phyloP scores from a whole-genome alignment of 345 rosid species.

The Psidium friedrichsthalianum region DNA sequence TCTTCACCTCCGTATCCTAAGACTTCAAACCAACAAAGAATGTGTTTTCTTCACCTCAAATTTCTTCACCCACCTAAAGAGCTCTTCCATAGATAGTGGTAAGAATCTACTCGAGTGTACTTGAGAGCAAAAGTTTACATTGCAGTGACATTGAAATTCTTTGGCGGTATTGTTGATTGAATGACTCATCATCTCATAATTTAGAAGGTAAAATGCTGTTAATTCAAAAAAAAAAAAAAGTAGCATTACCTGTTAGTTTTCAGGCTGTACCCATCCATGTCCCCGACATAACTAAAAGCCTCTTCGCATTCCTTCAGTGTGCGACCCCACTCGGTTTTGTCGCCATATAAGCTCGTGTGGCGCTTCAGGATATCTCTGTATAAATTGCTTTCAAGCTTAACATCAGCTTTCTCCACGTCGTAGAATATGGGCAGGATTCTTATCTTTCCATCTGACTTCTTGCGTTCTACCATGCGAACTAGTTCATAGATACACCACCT shows the following conservation, averaged over 20 bases:
- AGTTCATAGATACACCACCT: accelerated
- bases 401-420: not conserved
- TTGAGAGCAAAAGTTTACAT: not conserved
- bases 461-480: not conserved
- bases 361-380: accelerated
- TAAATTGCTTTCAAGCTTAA: not conserved
- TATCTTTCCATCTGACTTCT: not conserved
- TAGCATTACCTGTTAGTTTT: not conserved
- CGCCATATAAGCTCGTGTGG: accelerated
- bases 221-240: not conserved
- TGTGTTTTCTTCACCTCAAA: not conserved
- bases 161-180: not conserved
- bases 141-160: not conserved
- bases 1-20: not conserved
- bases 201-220: not conserved
- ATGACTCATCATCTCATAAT: not conserved
- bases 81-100: too few relatives aligned
- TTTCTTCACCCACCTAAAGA: too few relatives aligned
- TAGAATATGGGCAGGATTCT: not conserved
- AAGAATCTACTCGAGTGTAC: not conserved
- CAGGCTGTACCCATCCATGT: not conserved
- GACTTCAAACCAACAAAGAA: not conserved
- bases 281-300: not conserved
- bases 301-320: not conserved
- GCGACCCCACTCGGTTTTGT: not conserved